These are phyloP conservation scores for Fusarium anguioides DNA, from an alignment of 2,329 filamentous ascomycete species.

Conservation along the genomic window DNA sequence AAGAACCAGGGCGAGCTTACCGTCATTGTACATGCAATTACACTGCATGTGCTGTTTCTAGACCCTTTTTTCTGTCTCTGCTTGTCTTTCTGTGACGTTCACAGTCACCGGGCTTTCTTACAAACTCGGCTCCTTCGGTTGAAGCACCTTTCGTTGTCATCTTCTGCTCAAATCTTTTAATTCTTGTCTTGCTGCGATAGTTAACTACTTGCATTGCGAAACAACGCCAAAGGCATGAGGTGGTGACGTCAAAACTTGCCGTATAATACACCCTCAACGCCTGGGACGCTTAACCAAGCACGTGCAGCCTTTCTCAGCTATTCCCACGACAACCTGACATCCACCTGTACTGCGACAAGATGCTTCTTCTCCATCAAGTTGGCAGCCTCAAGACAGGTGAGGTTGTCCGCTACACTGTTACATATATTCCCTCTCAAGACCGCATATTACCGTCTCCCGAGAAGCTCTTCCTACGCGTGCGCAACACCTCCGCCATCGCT, in stretches of 20 bases:
- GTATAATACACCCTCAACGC: conserved; percentile 19
- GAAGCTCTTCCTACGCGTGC: conserved; percentile 85
- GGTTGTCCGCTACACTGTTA: conserved; percentile 90
- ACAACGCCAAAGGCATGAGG: conserved; percentile 34
- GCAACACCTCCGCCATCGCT: conserved; percentile 90
- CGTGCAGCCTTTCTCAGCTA: conserved; percentile 3
- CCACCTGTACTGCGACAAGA: conserved; percentile 53
- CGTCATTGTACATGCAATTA: conserved; percentile 42
- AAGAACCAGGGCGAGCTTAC: conserved; percentile 32
- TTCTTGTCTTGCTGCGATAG: not conserved
- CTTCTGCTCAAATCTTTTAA: not conserved
- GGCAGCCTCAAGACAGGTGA: conserved; percentile 95
- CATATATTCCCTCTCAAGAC: conserved; percentile 89
- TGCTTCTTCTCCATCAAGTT: conserved; percentile 92
- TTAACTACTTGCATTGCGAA: not conserved
- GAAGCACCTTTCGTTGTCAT: conserved; percentile 6
- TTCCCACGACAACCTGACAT: conserved; percentile 12
- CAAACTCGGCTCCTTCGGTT: conserved; percentile 31
- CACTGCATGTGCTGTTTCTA: conserved; percentile 21
- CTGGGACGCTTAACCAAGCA: conserved; percentile 14
- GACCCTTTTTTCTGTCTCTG: conserved; percentile 32
- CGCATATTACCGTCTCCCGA: conserved; percentile 88
- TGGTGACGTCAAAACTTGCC: conserved; percentile 43
- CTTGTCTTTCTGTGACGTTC: conserved; percentile 18
- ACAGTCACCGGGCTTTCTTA: not conserved